Conservation (phyloP, 2,329 filamentous ascomycete genomes). For the Cryphonectria naterciae region DNA sequence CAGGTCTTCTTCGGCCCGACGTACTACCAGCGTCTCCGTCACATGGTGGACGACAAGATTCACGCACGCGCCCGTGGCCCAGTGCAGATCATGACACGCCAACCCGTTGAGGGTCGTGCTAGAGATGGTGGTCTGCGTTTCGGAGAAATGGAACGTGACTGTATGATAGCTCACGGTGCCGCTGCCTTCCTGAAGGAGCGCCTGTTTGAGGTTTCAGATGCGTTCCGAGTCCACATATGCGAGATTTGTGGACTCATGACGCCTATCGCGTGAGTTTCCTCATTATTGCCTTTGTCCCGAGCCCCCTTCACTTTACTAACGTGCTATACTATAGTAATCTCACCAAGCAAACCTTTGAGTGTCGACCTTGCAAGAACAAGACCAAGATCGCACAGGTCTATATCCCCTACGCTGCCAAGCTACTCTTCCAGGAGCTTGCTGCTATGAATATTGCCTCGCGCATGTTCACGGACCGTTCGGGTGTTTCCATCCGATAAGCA, state of each 20-base stretch:
- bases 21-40: constrained; percentile 96
- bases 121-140: constrained; percentile 97
- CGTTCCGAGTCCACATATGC: constrained; percentile 96
- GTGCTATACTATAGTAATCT: constrained; percentile 67
- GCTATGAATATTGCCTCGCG: constrained; percentile 98
- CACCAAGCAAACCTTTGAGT: constrained; percentile 95
- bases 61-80: constrained; percentile 97
- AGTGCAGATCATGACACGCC: constrained; percentile 94
- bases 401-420: constrained; percentile 95
- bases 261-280: constrained; percentile 84
- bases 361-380: constrained; percentile 98
- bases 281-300: constrained; percentile 4
- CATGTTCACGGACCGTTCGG: constrained; percentile 90
- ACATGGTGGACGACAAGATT: constrained; percentile 99
- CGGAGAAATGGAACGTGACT: constrained; percentile 99
- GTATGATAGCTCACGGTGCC: constrained; percentile 99
- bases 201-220: constrained; percentile 95
- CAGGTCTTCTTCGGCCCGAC: constrained; percentile 98
- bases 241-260: constrained; percentile 99
- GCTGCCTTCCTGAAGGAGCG: constrained; percentile 97
- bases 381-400: constrained; percentile 97
- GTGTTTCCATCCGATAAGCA: constrained; percentile 68
- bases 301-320: constrained; percentile 39
- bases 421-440: constrained; percentile 96
- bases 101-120: constrained; percentile 97